These are phyloP conservation scores for Conringia planisiliqua DNA, from an alignment of 345 rosid genomes.

Conservation along the genomic window DNA sequence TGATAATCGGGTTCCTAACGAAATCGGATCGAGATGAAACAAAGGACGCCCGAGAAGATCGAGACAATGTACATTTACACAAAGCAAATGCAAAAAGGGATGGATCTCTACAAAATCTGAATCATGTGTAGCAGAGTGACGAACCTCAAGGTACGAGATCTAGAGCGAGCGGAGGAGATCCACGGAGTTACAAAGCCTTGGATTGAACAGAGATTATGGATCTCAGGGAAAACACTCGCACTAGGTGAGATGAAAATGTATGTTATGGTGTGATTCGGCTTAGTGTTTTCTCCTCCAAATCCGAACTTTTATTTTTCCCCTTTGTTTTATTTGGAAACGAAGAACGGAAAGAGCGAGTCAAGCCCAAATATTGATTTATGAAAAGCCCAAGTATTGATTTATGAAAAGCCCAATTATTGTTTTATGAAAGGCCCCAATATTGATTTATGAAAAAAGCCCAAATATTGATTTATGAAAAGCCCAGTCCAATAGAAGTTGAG, in stretches of 20 bases:
- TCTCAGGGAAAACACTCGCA: constrained; percentile 24
- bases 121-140: constrained; percentile 7
- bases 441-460: no score
- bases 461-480: background rate
- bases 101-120: constrained; percentile 14
- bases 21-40: constrained; percentile 20
- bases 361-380: no score
- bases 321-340: background rate
- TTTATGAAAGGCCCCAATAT: no score
- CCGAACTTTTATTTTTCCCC: background rate
- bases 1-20: background rate
- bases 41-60: background rate
- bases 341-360: background rate
- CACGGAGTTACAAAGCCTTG: no score
- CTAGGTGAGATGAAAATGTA: background rate
- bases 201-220: constrained; percentile 24
- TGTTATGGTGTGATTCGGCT: constrained; percentile 10
- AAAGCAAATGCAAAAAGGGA: background rate
- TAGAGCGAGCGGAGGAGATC: constrained; percentile 12
- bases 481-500: background rate
- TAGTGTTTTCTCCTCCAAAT: background rate
- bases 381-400: no score
- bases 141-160: constrained; percentile 36
- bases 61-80: constrained; percentile 10
- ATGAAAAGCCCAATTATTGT: no score